Conservation (phyloP, 1,284 basidiomycete species). For the Fomitiporia mediterranea region DNA sequence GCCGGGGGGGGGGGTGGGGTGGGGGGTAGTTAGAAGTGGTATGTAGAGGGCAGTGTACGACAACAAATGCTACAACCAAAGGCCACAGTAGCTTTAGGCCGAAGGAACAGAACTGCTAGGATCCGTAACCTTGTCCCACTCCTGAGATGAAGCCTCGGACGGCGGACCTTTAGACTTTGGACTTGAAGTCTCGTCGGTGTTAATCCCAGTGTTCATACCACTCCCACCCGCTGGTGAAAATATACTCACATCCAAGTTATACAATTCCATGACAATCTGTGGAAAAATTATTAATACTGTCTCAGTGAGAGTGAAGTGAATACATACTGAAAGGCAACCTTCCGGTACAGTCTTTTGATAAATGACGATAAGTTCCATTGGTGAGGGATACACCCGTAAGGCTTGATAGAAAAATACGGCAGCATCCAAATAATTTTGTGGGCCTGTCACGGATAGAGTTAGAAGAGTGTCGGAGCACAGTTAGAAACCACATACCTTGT, state of each 20-base stretch:
- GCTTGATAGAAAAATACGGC: slow-evolving; percentile 92
- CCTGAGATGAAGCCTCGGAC: slow-evolving; percentile 78
- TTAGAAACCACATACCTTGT: slow-evolving; percentile 52
- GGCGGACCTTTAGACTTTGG: slow-evolving; percentile 60
- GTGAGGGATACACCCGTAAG: slow-evolving; percentile 90
- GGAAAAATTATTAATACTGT: slow-evolving; percentile 16
- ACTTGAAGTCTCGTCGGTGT: slow-evolving; percentile 50
- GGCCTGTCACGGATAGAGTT: slow-evolving; percentile 45
- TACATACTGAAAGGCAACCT: slow-evolving; percentile 74
- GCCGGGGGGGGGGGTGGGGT: no score
- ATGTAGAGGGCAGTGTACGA: slow-evolving; percentile 26
- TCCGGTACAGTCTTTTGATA: slow-evolving; percentile 91
- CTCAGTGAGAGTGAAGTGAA: not conserved
- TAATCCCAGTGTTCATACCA: slow-evolving; percentile 23
- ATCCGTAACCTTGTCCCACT: slow-evolving; percentile 81
- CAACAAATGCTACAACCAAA: slow-evolving; percentile 12
- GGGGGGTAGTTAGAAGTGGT: slow-evolving; percentile 5
- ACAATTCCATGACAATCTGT: slow-evolving; percentile 83
- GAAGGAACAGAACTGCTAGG: slow-evolving; percentile 51
- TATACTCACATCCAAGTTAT: slow-evolving; percentile 82
- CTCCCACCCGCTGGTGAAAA: slow-evolving; percentile 39
- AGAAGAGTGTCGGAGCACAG: no score
- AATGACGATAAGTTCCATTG: slow-evolving; percentile 87
- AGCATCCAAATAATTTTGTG: slow-evolving; percentile 70
- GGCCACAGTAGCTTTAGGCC: slow-evolving; percentile 28